phyloP scores from a whole-genome alignment of 2,329 filamentous ascomycete genomes.

The Gremmenia infestans region DNA sequence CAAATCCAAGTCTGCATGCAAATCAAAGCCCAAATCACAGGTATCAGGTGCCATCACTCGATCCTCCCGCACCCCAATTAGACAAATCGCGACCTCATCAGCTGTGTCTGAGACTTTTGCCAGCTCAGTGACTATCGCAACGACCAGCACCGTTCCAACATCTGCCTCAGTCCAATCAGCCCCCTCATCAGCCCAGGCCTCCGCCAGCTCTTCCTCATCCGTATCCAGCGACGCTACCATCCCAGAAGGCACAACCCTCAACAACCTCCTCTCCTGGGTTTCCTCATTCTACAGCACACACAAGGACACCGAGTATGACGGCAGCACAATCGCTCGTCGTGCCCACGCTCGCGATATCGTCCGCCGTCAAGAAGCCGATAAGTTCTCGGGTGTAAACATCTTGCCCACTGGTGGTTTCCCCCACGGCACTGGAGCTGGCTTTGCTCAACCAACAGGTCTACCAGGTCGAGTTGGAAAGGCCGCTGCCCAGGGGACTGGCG shows the following conservation, averaged over 20 bases:
- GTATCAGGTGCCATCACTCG: background rate
- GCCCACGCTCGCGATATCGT: constrained; percentile 17
- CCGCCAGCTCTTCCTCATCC: background rate
- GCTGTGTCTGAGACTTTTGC: background rate
- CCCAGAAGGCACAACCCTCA: constrained; percentile 18
- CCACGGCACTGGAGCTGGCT: background rate
- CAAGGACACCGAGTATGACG: constrained; percentile 9
- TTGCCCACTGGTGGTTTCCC: background rate
- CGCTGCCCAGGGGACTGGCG: background rate
- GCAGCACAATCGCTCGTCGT: constrained; percentile 13
- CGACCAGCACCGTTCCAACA: background rate
- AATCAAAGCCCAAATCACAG: constrained; percentile 7
- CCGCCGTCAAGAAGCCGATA: background rate
- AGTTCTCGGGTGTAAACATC: background rate
- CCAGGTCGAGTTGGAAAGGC: no score
- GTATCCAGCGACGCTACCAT: background rate
- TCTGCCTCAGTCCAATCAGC: background rate
- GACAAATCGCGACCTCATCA: background rate
- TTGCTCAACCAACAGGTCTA: background rate
- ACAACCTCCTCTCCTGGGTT: constrained; percentile 18
- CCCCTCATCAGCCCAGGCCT: background rate
- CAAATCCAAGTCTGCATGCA: constrained; percentile 16
- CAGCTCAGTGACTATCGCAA: constrained; percentile 10
- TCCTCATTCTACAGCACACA: constrained; percentile 17
- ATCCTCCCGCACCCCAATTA: background rate